These are phyloP conservation scores for Trichophyton rubrum DNA, from an alignment of 2,329 filamentous ascomycete genomes.

Conservation along the genomic window DNA sequence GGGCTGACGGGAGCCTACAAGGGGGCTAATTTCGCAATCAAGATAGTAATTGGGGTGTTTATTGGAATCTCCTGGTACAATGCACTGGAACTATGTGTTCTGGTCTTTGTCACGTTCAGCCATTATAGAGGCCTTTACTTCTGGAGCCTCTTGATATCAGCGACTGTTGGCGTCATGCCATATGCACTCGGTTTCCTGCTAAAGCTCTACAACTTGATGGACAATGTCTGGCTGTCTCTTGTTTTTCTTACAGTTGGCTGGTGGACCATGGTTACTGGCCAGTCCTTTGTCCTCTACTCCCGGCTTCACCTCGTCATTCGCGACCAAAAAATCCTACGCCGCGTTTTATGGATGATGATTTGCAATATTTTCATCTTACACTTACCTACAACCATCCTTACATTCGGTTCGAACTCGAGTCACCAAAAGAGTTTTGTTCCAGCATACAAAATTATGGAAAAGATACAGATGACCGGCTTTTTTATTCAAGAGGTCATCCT, in stretches of 20 bases:
- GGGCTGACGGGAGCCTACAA: slow-evolving; percentile 29
- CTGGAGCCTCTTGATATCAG: slow-evolving; percentile 37
- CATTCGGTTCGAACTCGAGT: slow-evolving; percentile 21
- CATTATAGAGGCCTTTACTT: slow-evolving; percentile 39
- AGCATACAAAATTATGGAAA: slow-evolving; percentile 31
- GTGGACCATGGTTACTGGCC: slow-evolving; percentile 28
- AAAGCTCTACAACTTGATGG: slow-evolving; percentile 33
- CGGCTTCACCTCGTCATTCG: slow-evolving; percentile 28
- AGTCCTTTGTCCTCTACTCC: slow-evolving; percentile 31
- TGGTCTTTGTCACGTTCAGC: slow-evolving; percentile 39
- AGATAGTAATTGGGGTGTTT: slow-evolving; percentile 36
- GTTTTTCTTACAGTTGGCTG: slow-evolving; percentile 25
- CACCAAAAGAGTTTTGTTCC: slow-evolving; percentile 17
- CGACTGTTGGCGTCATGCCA: slow-evolving; percentile 32
- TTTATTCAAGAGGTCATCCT: slow-evolving; percentile 39
- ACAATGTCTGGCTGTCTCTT: slow-evolving; percentile 28
- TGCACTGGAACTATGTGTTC: slow-evolving; percentile 37
- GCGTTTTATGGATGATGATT: slow-evolving; percentile 28
- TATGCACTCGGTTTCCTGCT: slow-evolving; percentile 33
- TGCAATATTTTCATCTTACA: slow-evolving; percentile 25
- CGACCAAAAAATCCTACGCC: slow-evolving; percentile 20
- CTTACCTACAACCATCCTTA: slow-evolving; percentile 26
- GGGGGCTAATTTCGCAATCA: slow-evolving; percentile 24
- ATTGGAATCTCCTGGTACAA: slow-evolving; percentile 40
- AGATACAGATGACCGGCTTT: slow-evolving; percentile 39